A percentile compares a stretch with the other conserved stretches of the same genome.
Evolutionary conservation across 1,284 basidiomycete genomes (phyloP).

Genomic region (Prillingera fragicola): DNA sequence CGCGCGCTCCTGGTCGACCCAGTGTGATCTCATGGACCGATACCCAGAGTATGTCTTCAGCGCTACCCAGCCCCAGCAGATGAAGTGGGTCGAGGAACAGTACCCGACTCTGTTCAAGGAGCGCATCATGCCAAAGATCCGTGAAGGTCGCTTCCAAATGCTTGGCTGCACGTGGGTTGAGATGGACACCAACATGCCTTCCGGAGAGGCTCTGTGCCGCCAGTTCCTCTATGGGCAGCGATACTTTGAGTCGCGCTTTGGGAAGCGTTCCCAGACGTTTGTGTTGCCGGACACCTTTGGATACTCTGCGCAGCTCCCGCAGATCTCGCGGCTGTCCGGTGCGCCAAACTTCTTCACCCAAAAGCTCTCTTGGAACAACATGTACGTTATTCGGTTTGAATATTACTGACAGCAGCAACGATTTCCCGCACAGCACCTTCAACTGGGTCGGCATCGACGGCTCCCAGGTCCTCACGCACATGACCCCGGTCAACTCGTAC

Average conservation of each 20-base stretch:
- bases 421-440: constrained; percentile 86
- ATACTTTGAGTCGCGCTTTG: constrained; percentile 73
- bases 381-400: neutral
- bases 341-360: constrained; percentile 95
- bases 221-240: constrained; percentile 85
- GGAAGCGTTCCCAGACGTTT: constrained; percentile 56
- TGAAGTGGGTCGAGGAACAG: constrained; percentile 81
- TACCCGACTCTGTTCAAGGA: constrained; percentile 77
- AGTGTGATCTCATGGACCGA: constrained; percentile 80
- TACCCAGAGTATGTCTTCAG: constrained; percentile 90
- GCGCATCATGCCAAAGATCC: constrained; percentile 62
- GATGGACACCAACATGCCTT: constrained; percentile 84
- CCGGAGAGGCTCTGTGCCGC: constrained; percentile 76
- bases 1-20: constrained; percentile 80
- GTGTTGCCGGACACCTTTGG: constrained; percentile 64
- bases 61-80: constrained; percentile 82
- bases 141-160: constrained; percentile 53
- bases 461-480: constrained; percentile 59
- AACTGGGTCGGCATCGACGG: constrained; percentile 88
- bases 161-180: constrained; percentile 51
- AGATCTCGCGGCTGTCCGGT: constrained; percentile 71
- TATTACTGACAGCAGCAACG: constrained; percentile 55
- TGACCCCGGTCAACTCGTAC: constrained; percentile 65
- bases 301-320: constrained; percentile 78
- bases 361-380: constrained; percentile 54